These are phyloP conservation scores for Ophiostoma angusticollis DNA, from an alignment of 2,329 filamentous ascomycete genomes.

Conservation along the genomic window DNA sequence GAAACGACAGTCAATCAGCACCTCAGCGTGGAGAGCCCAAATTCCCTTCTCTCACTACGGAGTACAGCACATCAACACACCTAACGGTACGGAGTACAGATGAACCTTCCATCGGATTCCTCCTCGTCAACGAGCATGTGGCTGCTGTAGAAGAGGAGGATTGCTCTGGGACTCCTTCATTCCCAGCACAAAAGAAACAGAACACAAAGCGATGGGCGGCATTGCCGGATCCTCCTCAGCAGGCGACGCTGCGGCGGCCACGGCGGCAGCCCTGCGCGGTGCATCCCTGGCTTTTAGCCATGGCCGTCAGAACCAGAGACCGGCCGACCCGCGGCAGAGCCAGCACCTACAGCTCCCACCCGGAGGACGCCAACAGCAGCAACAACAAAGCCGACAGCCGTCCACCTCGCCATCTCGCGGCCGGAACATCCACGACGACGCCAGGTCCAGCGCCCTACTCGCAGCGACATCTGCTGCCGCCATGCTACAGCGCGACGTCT, in stretches of 20 bases:
- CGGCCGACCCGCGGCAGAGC: not conserved
- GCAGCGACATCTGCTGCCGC: constrained; percentile 30
- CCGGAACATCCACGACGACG: constrained; percentile 17
- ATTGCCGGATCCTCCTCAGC: not conserved
- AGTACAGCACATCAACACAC: too few relatives aligned
- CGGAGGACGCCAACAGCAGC: too few relatives aligned
- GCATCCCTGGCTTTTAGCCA: constrained; percentile 43
- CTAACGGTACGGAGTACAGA: too few relatives aligned
- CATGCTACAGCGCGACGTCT: not conserved
- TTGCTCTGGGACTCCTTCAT: too few relatives aligned
- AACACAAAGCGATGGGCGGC: too few relatives aligned
- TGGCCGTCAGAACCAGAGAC: not conserved
- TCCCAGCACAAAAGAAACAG: too few relatives aligned
- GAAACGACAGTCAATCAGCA: too few relatives aligned
- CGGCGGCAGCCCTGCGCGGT: constrained; percentile 31
- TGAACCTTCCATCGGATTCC: too few relatives aligned
- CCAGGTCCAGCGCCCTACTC: constrained; percentile 23
- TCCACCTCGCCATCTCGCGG: constrained; percentile 13
- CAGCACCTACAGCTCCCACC: not conserved
- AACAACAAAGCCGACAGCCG: constrained; percentile 7
- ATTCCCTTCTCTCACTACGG: too few relatives aligned
- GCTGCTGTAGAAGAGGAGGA: too few relatives aligned
- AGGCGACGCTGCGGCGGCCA: constrained; percentile 19
- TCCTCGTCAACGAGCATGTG: too few relatives aligned
- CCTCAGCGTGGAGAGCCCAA: too few relatives aligned